Evolutionary conservation across 1,139 yeast species (phyloP), one percentile per base, ranked within the genome.

Genomic region (Candida frijolesensis): DNA sequence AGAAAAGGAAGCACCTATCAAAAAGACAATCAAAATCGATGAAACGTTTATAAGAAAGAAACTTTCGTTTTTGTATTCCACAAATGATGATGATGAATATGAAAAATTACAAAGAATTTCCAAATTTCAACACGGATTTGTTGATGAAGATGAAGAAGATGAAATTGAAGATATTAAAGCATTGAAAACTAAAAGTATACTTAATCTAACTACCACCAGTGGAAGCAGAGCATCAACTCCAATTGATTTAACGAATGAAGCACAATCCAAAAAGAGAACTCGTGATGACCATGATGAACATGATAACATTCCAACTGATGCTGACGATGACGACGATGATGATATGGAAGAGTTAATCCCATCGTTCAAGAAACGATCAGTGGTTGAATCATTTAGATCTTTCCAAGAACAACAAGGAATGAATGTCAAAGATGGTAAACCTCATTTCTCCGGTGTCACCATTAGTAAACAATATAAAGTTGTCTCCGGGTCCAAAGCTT

Each of bases 21-120:
- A 60, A 34, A 67, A 62, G 51, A 62, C 63, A 1, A 61, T 69
- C 7, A 61, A 57, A 33, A 60, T 74, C 42, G 80, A 83, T 12
- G 83, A 82, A 57, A 81, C 80, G 0, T 84, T 82, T 60, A 87
- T 87, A 9, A 83, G 83, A 48, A 78, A 77, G 52, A 83, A 84
- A 55, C 71, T 87, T 46, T 85, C 92, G 0, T 87, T 86, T 61
- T 73, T 85, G 50, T 70, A 69, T 37, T 71, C 74, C 19, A 70
- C 62, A n/a, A 69, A 68, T 15, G 67, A 70, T 42, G 68, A 69
- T 45, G 54, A 58, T 41, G 64, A 64, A 16, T 71, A 76, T 54
- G 76, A 72, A 14, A 56, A 58, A 43, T 63, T 68, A 38, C 77
- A 73, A 52, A 55, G 57, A 39, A 54, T 67, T 2, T 70, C 82